Conservation (phyloP, 495 filamentous ascomycete genomes). For the Amorphotheca resinae region DNA sequence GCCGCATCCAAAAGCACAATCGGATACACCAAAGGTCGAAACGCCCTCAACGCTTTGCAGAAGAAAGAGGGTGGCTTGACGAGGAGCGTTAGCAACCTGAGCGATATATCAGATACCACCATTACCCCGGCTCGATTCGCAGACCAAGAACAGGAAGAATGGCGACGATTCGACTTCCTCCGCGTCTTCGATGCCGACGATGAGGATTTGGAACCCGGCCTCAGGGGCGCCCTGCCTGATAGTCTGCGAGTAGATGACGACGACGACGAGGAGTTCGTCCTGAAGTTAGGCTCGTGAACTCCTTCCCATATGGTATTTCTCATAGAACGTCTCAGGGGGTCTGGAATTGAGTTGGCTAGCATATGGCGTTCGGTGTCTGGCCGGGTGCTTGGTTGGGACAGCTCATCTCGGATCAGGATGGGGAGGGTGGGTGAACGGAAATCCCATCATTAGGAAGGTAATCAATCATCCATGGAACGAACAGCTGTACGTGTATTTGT, state of each 20-base stretch:
- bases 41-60: constrained; percentile 36
- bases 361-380: not conserved
- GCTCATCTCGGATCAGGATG: no score
- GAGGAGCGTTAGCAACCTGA: constrained; percentile 25
- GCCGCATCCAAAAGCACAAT: constrained; percentile 63
- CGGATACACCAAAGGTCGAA: constrained; percentile 67
- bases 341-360: not conserved
- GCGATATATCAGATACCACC: constrained; percentile 32
- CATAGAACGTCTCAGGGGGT: not conserved
- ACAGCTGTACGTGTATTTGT: no score
- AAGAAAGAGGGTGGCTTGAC: constrained; percentile 17
- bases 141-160: constrained; percentile 17
- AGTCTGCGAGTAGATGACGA: constrained; percentile 10
- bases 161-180: constrained; percentile 12
- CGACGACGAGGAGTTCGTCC: constrained; percentile 11
- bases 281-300: not conserved
- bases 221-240: constrained; percentile 14
- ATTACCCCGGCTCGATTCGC: constrained; percentile 37
- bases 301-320: no score
- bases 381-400: not conserved
- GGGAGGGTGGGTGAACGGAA: no score
- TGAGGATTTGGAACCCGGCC: constrained; percentile 17
- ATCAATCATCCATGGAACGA: no score
- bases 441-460: no score
- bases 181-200: constrained; percentile 19